phyloP scores from a whole-genome alignment of 2,329 filamentous ascomycete species.

The Fusarium anthophilum region DNA sequence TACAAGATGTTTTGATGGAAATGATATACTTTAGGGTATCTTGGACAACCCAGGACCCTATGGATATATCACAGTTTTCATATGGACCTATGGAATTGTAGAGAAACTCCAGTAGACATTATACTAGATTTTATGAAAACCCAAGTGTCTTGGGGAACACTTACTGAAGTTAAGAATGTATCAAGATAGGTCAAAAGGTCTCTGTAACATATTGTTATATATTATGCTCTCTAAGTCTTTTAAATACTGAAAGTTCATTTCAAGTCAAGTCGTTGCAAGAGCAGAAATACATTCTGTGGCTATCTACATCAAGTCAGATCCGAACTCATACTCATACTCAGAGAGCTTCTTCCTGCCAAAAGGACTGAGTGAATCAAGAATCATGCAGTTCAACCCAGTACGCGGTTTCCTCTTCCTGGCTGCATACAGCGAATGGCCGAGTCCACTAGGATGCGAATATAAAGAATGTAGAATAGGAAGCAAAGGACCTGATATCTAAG shows the following conservation, averaged over 20 bases:
- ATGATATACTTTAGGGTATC: too few relatives aligned
- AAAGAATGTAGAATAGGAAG: neutral
- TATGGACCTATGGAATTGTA: neutral
- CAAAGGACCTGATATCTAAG: neutral
- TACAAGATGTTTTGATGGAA: too few relatives aligned
- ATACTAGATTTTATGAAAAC: fast-evolving
- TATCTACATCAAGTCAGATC: neutral
- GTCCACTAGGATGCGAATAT: neutral
- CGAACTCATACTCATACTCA: fast-evolving
- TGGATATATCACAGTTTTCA: neutral
- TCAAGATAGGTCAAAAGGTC: neutral
- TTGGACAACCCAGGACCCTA: too few relatives aligned
- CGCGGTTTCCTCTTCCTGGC: neutral
- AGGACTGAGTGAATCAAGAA: neutral
- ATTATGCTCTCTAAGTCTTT: fast-evolving
- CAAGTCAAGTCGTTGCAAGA: fast-evolving
- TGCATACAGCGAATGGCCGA: neutral
- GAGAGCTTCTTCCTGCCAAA: neutral
- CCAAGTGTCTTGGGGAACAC: neutral
- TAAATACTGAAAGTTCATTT: fast-evolving
- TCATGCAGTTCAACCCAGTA: neutral
- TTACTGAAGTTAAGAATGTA: neutral
- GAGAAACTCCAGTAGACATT: too few relatives aligned
- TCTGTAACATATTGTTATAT: fast-evolving
- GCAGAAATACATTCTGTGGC: fast-evolving